phyloP scores from a whole-genome alignment of 352 stramenopile genomes.

The Phytophthora macrochlamydospora region DNA sequence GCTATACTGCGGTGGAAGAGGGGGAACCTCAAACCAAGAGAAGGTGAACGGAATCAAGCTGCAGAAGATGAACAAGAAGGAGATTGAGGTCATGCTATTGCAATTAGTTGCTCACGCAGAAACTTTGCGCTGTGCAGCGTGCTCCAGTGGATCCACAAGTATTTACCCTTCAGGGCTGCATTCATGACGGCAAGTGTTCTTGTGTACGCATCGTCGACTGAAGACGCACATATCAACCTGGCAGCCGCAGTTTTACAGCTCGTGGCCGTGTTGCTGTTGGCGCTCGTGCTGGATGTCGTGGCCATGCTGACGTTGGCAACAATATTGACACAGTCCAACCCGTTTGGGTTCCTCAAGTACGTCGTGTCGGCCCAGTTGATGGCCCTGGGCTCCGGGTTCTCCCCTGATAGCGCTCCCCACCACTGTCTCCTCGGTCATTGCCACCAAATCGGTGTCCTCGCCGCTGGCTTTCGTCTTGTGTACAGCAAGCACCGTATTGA shows the following conservation, averaged over 20 bases:
- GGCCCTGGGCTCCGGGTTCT: slow-evolving; percentile 53
- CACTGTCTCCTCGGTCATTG: slow-evolving; percentile 56
- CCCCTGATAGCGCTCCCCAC: slow-evolving; percentile 54
- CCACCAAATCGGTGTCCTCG: slow-evolving; percentile 58
- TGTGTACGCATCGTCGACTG: slow-evolving; percentile 27
- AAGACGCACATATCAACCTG: slow-evolving; percentile 5
- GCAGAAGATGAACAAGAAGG: slow-evolving; percentile 6
- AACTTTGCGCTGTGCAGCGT: slow-evolving; percentile 42
- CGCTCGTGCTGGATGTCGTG: slow-evolving; percentile 45
- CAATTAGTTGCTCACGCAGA: slow-evolving; percentile 53
- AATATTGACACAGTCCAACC: slow-evolving; percentile 53
- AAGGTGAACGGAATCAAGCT: background rate
- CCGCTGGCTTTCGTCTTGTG: slow-evolving; percentile 65
- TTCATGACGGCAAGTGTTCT: slow-evolving; percentile 52
- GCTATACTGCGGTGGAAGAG: slow-evolving; percentile 13
- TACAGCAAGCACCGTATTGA: slow-evolving; percentile 46
- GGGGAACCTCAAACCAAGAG: background rate
- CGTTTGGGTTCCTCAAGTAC: slow-evolving; percentile 48
- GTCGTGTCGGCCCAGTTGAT: slow-evolving; percentile 57
- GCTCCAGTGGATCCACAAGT: slow-evolving; percentile 42
- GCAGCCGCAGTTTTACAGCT: slow-evolving; percentile 44
- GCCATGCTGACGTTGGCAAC: slow-evolving; percentile 42
- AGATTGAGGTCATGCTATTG: slow-evolving; percentile 44
- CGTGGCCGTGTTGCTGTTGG: slow-evolving; percentile 50
- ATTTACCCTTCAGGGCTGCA: slow-evolving; percentile 44